These are phyloP conservation scores for Pseudocercospora musae DNA, from an alignment of 2,329 filamentous ascomycete genomes.

Conservation along the genomic window DNA sequence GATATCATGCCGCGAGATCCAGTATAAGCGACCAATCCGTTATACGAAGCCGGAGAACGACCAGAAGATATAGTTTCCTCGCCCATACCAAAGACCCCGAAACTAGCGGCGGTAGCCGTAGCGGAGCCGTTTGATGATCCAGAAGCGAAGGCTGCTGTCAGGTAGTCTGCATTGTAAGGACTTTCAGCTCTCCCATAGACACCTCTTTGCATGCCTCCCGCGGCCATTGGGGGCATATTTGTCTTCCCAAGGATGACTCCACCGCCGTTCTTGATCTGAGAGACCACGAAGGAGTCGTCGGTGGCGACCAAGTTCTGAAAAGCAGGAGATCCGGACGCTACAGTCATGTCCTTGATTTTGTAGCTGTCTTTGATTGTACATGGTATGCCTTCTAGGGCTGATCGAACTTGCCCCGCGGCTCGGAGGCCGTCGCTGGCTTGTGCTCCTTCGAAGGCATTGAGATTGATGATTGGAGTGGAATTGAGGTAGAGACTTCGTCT, in stretches of 20 bases:
- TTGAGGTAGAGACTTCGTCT: slow-evolving; percentile 39
- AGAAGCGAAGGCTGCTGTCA: slow-evolving; percentile 53
- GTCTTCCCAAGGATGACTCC: slow-evolving; percentile 52
- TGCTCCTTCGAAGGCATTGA: slow-evolving; percentile 44
- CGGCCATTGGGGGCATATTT: slow-evolving; percentile 59
- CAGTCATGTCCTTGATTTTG: slow-evolving; percentile 50
- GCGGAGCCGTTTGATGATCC: slow-evolving; percentile 57
- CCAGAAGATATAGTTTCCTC: slow-evolving; percentile 55
- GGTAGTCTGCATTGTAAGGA: slow-evolving; percentile 52
- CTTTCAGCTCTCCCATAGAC: slow-evolving; percentile 54
- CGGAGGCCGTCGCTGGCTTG: slow-evolving; percentile 45
- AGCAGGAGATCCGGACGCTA: slow-evolving; percentile 52
- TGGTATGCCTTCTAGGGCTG: slow-evolving; percentile 53
- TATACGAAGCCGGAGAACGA: slow-evolving; percentile 54
- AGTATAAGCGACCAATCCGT: slow-evolving; percentile 53
- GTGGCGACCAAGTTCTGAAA: slow-evolving; percentile 49
- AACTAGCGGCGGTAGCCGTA: slow-evolving; percentile 46
- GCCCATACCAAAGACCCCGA: slow-evolving; percentile 52
- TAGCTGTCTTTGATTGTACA: slow-evolving; percentile 57
- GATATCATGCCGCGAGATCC: slow-evolving; percentile 51
- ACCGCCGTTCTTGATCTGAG: slow-evolving; percentile 46
- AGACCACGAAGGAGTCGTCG: slow-evolving; percentile 51
- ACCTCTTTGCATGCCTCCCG: slow-evolving; percentile 56
- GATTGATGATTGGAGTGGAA: slow-evolving; percentile 47
- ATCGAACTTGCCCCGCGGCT: slow-evolving; percentile 34